phyloP scores from a whole-genome alignment of 306 rosid genomes.

The Quercus alba region DNA sequence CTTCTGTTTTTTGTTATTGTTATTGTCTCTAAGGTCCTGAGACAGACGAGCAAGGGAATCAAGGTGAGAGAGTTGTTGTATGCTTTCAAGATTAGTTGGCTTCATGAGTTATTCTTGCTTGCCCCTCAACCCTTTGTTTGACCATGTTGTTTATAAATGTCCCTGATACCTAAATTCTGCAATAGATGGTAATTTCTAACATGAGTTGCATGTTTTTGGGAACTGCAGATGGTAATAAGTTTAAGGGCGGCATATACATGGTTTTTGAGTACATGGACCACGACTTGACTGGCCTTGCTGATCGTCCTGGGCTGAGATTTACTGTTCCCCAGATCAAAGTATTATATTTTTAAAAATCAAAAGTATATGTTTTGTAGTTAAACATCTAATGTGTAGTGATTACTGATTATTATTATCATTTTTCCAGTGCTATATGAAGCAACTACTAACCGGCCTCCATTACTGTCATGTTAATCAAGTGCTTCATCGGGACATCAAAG shows the following conservation, averaged over 20 bases:
- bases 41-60: slow-evolving; percentile 55
- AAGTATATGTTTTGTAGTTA: background rate
- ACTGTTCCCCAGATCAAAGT: slow-evolving; percentile 75
- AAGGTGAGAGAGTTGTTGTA: slow-evolving; percentile 32
- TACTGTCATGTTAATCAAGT: slow-evolving; percentile 67
- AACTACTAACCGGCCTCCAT: slow-evolving; percentile 66
- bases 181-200: background rate
- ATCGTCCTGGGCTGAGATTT: slow-evolving; percentile 68
- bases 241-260: slow-evolving; percentile 70
- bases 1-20: slow-evolving; percentile 6
- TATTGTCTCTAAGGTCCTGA: slow-evolving; percentile 42
- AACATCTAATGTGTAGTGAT: background rate
- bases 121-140: background rate
- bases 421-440: slow-evolving; percentile 69
- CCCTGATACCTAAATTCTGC: background rate
- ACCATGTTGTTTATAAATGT: background rate
- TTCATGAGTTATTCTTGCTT: background rate
- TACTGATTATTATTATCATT: background rate
- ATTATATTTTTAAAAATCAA: background rate
- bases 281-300: slow-evolving; percentile 72
- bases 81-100: slow-evolving; percentile 5
- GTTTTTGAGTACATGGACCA: slow-evolving; percentile 86
- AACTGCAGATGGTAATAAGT: slow-evolving; percentile 53
- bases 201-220: slow-evolving; percentile 9
- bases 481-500: slow-evolving; percentile 81